Percentiles rank a stretch among this genome's conserved stretches.
These are phyloP conservation scores for Herpetomonas tarakana DNA, from an alignment of 208 protist species.

Conservation along the genomic window DNA sequence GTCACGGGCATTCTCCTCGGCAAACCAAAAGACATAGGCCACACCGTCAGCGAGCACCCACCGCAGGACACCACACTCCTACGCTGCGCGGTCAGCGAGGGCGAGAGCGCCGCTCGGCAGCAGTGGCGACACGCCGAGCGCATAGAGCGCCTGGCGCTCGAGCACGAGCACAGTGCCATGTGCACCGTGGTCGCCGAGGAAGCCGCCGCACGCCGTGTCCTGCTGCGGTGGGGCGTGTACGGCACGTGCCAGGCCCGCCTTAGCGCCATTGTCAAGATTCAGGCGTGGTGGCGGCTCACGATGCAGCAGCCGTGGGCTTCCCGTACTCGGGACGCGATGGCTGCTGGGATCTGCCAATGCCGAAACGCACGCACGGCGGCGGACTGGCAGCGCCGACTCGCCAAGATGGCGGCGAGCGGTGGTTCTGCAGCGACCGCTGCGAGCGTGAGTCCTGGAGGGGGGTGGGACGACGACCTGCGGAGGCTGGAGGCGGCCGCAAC, in stretches of 20 bases:
- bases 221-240: conserved; percentile 15
- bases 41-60: background rate
- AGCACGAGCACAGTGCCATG: conserved; percentile 10
- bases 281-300: conserved; percentile 68
- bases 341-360: background rate
- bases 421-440: too few species aligned
- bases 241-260: conserved; percentile 40
- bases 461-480: too few species aligned
- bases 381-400: background rate
- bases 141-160: conserved; percentile 12
- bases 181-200: conserved; percentile 20
- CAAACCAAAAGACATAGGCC: too few species aligned
- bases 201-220: conserved; percentile 1
- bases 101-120: conserved; percentile 18
- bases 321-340: background rate
- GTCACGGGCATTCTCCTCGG: background rate
- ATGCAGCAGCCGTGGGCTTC: conserved; percentile 3
- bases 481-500: conserved; percentile 28
- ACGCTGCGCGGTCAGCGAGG: conserved; percentile 1
- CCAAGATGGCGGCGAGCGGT: background rate
- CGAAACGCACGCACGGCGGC: conserved; percentile 1
- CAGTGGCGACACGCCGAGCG: conserved; percentile 10
- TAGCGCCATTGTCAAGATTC: conserved; percentile 38
- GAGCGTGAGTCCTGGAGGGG: too few species aligned
- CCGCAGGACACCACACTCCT: background rate